phyloP scores from a whole-genome alignment of 306 rosid genomes.

The Vicia faba region DNA sequence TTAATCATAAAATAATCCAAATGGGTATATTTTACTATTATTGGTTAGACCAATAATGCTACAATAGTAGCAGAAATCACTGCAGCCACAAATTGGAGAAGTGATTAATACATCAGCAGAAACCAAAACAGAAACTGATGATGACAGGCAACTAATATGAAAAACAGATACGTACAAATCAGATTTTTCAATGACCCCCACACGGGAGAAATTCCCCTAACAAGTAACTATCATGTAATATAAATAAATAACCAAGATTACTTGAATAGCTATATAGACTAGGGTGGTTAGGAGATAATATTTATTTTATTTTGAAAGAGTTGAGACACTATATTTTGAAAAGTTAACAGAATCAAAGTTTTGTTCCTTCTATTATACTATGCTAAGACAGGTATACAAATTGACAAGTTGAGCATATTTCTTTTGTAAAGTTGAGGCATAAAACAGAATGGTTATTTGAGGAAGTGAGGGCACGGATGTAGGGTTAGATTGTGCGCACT shows the following conservation, averaged over 20 bases:
- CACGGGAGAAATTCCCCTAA: constrained; percentile 25
- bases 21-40: constrained; percentile 17
- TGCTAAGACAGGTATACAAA: constrained; percentile 28
- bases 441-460: constrained; percentile 26
- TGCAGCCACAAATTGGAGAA: constrained; percentile 34
- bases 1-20: constrained; percentile 26
- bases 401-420: constrained; percentile 31
- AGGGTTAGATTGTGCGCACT: background rate
- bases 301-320: too few relatives aligned
- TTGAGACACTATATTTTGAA: too few relatives aligned
- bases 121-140: constrained; percentile 45
- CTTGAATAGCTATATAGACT: too few relatives aligned
- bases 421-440: constrained; percentile 28
- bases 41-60: constrained; percentile 36
- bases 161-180: constrained; percentile 30
- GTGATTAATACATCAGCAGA: constrained; percentile 37
- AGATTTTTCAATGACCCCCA: constrained; percentile 41
- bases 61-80: constrained; percentile 15
- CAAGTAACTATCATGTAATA: background rate
- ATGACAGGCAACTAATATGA: constrained; percentile 39
- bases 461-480: constrained; percentile 23
- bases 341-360: too few relatives aligned
- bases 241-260: constrained; percentile 1
- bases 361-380: constrained; percentile 4
- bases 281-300: too few relatives aligned